phyloP scores from a whole-genome alignment of 2,329 filamentous ascomycete species.

The Clarireedia paspali region DNA sequence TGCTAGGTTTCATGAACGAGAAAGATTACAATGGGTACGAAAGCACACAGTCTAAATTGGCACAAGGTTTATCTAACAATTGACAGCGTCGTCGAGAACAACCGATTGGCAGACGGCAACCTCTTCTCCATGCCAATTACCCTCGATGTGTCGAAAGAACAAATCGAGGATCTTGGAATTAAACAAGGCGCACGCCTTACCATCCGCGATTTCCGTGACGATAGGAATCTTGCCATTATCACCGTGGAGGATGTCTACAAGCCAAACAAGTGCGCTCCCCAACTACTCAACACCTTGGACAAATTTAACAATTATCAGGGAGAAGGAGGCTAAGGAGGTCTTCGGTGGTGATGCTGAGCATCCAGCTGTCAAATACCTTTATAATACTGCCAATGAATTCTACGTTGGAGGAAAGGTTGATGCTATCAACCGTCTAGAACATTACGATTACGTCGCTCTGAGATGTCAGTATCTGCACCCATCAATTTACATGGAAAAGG shows the following conservation, averaged over 20 bases:
- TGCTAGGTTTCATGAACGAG: conserved; percentile 86
- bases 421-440: conserved; percentile 88
- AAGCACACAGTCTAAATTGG: conserved; percentile 2
- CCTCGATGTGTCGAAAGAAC: conserved; percentile 71
- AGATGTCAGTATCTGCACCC: conserved; percentile 58
- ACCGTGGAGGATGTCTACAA: conserved; percentile 93
- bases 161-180: conserved; percentile 66
- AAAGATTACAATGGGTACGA: conserved; percentile 89
- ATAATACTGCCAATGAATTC: conserved; percentile 71
- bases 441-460: conserved; percentile 97
- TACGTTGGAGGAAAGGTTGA: conserved; percentile 96
- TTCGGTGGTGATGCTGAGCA: conserved; percentile 89
- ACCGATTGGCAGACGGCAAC: conserved; percentile 78
- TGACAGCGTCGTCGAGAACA: conserved; percentile 74
- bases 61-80: conserved; percentile 27
- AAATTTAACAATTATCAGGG: conserved; percentile 40
- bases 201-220: conserved; percentile 91
- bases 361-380: conserved; percentile 87
- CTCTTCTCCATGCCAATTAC: conserved; percentile 97
- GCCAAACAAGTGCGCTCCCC: conserved; percentile 73
- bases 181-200: conserved; percentile 77
- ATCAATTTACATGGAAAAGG: background rate
- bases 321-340: conserved; percentile 84
- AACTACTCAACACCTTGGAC: background rate
- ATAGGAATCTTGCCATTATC: conserved; percentile 90